Evolutionary conservation across 1,139 yeast species (phyloP).

Genomic region (Taphrina pruni): DNA sequence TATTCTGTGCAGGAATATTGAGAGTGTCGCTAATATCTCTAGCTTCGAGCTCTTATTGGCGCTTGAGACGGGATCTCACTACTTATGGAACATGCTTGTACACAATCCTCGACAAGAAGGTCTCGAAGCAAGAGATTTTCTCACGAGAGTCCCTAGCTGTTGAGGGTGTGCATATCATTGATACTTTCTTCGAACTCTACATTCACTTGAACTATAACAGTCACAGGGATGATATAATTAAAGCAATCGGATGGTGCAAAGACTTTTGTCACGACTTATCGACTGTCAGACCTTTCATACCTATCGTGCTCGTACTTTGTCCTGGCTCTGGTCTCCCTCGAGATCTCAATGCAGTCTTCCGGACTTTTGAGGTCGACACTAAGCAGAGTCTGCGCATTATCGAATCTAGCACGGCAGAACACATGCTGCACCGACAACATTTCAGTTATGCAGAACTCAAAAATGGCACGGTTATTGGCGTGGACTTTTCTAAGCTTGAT

Average conservation of each 20-base stretch:
- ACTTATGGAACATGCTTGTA: slow-evolving; percentile 17
- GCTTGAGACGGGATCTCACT: slow-evolving; percentile 7
- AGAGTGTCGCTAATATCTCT: not conserved
- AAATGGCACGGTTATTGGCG: slow-evolving; percentile 24
- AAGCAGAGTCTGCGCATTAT: slow-evolving; percentile 8
- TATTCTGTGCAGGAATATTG: not conserved
- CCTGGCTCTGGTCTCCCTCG: slow-evolving; percentile 30
- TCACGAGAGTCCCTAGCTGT: slow-evolving; percentile 1
- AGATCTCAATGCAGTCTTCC: slow-evolving; percentile 37
- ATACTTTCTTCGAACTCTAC: slow-evolving; percentile 36
- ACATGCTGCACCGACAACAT: slow-evolving; percentile 11
- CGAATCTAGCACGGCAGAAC: slow-evolving; percentile 27
- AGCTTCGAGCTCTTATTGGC: slow-evolving; percentile 36
- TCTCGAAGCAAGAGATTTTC: not conserved
- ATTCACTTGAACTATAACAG: not conserved
- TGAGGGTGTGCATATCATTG: slow-evolving; percentile 26
- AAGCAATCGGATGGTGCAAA: slow-evolving; percentile 11
- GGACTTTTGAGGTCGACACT: slow-evolving; percentile 1
- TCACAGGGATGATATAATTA: slow-evolving; percentile 13
- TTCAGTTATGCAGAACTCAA: slow-evolving; percentile 17
- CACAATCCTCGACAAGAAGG: slow-evolving; percentile 4
- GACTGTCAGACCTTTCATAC: slow-evolving; percentile 29
- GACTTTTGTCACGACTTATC: slow-evolving; percentile 10
- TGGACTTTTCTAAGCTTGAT: slow-evolving; percentile 22
- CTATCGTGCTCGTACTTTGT: slow-evolving; percentile 27